Evolutionary conservation across 441 rosid genomes (phyloP).

Genomic region (Adansonia rubrostipa): DNA sequence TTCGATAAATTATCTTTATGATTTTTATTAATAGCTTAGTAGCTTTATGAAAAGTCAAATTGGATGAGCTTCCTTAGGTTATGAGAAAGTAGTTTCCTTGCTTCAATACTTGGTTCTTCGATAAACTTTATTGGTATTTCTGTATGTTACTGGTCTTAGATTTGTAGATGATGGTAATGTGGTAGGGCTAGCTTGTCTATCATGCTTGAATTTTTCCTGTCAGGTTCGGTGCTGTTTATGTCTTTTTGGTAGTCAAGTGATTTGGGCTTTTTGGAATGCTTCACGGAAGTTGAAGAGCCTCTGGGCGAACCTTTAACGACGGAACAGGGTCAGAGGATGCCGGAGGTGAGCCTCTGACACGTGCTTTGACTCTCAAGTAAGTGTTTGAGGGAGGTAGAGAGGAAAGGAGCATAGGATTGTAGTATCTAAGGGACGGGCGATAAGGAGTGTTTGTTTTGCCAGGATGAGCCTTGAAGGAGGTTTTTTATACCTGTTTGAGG

Average conservation of each 20-base stretch:
- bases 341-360: too few relatives aligned
- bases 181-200: not conserved
- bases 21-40: not conserved
- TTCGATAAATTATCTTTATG: not conserved
- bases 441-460: too few relatives aligned
- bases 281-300: too few relatives aligned
- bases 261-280: too few relatives aligned
- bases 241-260: not conserved
- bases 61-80: not conserved
- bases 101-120: not conserved
- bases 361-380: too few relatives aligned
- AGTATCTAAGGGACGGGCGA: too few relatives aligned
- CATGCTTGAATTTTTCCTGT: not conserved
- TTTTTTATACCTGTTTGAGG: too few relatives aligned
- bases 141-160: not conserved
- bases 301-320: too few relatives aligned
- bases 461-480: too few relatives aligned
- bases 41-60: not conserved
- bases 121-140: not conserved
- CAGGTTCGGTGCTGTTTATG: not conserved
- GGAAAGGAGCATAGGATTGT: too few relatives aligned
- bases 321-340: too few relatives aligned
- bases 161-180: not conserved
- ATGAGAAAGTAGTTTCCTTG: not conserved
- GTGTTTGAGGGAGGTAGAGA: too few relatives aligned